Base-by-base conservation (phyloP, 1,139 yeast species). In the Kodamaea alishanica region DNA sequence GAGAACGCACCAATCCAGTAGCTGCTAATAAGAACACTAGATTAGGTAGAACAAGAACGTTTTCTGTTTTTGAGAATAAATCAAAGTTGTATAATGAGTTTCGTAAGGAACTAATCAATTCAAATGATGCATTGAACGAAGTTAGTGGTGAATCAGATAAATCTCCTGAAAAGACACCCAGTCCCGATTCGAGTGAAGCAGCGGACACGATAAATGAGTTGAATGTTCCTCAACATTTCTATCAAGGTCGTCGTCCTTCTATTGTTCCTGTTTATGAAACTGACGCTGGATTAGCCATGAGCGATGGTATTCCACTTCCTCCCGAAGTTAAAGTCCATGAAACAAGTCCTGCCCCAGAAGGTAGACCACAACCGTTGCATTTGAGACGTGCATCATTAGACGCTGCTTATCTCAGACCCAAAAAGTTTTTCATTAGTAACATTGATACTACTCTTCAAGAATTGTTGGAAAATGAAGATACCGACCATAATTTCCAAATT, bases 401-500 rank as follows among this genome's bases (percentile, higher is more conserved):
- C 56, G 87, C 79, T 42, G 64, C 79, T 2, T 42, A 49, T 28
- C 41, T 55, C 27, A 55, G 56, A 33, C 70, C 73, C 6, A 72
- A 81, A 49, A 73, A 80, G 53, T 87, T 85, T 55, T 78, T 81
- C 54, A 84, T 90, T 42, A 71, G 75, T 46, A 86, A 89, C 57
- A 85, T 90, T 26, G 86, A 87, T 51, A 61, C 73, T 25, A 87
- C 97, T 1, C 67, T 89, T 43, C 65, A 76, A 23, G 83, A 84
- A 49, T 69, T 90, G 39, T 67, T 90, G 45, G 75, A 72, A 26
- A 79, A 75, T 46, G 97, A 90, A 58, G 97, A 90, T 57, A 89
- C 97, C 3, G 96, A 89, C 59, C 73, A 73, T 40, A 84, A 90
- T 60, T 81, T 66, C 59, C 97, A 90, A 60, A 90, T 90, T 52